Conservation (phyloP, 495 filamentous ascomycete genomes). For the Penicillium cosmopolitanum region DNA sequence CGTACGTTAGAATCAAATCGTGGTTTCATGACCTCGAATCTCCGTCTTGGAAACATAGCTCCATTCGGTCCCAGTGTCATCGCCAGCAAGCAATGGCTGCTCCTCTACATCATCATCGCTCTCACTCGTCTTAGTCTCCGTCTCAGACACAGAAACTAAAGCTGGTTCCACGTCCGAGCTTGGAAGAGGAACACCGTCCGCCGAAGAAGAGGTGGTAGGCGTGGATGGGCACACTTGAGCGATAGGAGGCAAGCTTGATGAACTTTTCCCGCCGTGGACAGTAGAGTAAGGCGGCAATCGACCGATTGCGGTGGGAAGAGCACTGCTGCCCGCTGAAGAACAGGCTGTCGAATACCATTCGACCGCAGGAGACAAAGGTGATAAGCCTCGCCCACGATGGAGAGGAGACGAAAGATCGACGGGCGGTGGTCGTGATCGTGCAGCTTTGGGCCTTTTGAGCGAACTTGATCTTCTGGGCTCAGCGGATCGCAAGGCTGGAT, state of each 20-base stretch:
- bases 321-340: too few relatives aligned
- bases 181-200: neutral
- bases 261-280: too few relatives aligned
- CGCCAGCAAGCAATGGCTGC: neutral
- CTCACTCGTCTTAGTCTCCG: neutral
- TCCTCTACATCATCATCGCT: neutral
- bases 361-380: neutral
- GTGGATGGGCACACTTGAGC: too few relatives aligned
- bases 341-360: neutral
- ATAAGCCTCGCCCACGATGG: neutral
- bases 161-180: neutral
- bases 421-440: neutral
- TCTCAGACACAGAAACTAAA: neutral
- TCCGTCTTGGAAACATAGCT: neutral
- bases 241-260: too few relatives aligned
- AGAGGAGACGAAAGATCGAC: neutral
- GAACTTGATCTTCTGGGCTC: neutral
- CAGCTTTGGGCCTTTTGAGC: neutral
- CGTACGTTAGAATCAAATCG: neutral
- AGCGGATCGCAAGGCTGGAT: constrained; percentile 20
- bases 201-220: neutral
- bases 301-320: too few relatives aligned
- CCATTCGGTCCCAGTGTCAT: neutral
- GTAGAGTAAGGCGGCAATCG: too few relatives aligned
- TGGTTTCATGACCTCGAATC: neutral